These are phyloP conservation scores for Papiliotrema flavescens DNA, from an alignment of 1,284 basidiomycete genomes.

Conservation along the genomic window DNA sequence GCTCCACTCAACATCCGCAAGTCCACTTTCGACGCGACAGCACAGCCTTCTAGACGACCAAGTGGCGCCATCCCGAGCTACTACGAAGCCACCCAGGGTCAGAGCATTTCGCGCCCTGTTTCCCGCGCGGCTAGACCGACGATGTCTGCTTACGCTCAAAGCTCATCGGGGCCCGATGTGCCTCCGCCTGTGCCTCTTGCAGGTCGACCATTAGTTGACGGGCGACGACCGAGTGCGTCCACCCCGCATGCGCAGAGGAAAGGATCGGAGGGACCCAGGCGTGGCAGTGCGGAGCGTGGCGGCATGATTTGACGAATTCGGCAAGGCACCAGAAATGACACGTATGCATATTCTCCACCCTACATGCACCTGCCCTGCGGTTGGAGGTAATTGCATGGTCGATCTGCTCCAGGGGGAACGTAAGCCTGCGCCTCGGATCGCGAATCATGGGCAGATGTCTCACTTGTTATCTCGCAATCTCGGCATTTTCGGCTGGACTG, in stretches of 20 bases:
- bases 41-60: background rate
- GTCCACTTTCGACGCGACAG: background rate
- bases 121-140: background rate
- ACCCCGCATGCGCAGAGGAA: background rate
- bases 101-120: background rate
- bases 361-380: too few species aligned
- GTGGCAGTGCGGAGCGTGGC: background rate
- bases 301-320: conserved; percentile 3
- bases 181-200: background rate
- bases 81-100: background rate
- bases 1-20: background rate
- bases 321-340: too few species aligned
- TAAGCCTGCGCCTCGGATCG: too few species aligned
- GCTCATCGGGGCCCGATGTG: background rate
- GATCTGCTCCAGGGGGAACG: too few species aligned
- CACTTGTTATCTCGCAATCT: too few species aligned
- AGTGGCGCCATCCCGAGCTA: background rate
- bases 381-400: too few species aligned
- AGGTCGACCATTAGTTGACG: background rate
- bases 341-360: too few species aligned
- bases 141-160: background rate
- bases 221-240: background rate
- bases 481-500: too few species aligned
- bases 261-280: background rate
- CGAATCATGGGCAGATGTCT: too few species aligned